Base-by-base conservation (phyloP, 2,329 filamentous ascomycete species). In the Meredithiella fracta region DNA sequence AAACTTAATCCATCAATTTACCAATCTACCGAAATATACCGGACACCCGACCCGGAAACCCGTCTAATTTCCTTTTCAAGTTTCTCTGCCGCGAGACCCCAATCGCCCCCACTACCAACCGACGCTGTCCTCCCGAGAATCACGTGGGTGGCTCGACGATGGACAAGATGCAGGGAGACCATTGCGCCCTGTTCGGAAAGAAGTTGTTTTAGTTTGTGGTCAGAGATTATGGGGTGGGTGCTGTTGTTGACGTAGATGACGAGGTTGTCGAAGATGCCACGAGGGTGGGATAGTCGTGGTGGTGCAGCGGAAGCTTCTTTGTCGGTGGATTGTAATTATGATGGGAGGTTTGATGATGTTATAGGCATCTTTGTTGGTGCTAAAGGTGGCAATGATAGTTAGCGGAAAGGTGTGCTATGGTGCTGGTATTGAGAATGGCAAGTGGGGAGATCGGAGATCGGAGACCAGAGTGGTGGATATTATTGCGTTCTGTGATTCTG, bases 221-320 rank as follows among this genome's bases (percentile, higher is more conserved):
- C 90, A 14, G 86, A 94, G 60, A 95, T 77, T 23, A 80, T 68
- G 1, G 90, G 89, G 59, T 82, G 77, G 1, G 88, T 94, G 61
- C 85, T 90, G 59, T 89, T 89, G 67, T 95, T 95, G 67, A 96
- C 77, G 69, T 91, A 92, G 62, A 95, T 77, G 53, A 79, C 82
- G 22, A 89, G 74, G 15, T 81, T 79, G 47, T 77, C 69, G 65
- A 96, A 90, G 54, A 94, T 76, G 50, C 71, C 64, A n/a, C 40
- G 17, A 22, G 40, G 15, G 61, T 62, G 65, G 7, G 44, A 2
- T 49, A 8, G 23, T n/a, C 20, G 17, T 5, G 44, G 3, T 11
- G 3, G 22, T 49, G 23, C 5, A 8, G 44, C 11, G 11, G 44
- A 6, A 22, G n/a, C 9, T 49, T 47, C 15, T n/a, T 14, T 25